phyloP scores from a whole-genome alignment of 169 alveolate genomes.

The Cryptosporidium sp. region DNA sequence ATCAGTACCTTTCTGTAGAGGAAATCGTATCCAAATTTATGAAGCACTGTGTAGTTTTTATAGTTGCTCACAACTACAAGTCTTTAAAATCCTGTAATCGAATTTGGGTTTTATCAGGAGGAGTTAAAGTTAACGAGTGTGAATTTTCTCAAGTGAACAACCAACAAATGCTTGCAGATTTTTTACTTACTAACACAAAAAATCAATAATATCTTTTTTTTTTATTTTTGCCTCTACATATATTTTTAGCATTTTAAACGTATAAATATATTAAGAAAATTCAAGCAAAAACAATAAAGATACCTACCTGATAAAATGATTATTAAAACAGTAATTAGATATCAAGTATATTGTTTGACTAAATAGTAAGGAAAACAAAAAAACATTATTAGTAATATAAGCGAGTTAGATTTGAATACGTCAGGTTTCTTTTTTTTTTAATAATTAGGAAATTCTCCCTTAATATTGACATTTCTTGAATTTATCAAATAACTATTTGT shows the following conservation, averaged over 20 bases:
- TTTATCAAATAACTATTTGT: no score
- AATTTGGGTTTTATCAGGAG: constrained; percentile 57
- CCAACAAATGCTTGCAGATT: constrained; percentile 42
- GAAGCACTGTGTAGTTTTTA: constrained; percentile 59
- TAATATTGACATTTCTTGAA: no score
- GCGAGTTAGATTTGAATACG: not conserved
- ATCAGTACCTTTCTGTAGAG: constrained; percentile 33
- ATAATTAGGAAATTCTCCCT: no score
- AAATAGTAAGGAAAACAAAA: no score
- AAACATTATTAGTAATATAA: no score
- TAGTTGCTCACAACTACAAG: constrained; percentile 59
- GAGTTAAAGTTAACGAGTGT: constrained; percentile 36
- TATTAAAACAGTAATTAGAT: no score
- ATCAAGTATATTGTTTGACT: no score
- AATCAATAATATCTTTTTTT: not conserved
- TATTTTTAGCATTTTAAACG: no score
- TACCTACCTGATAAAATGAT: no score
- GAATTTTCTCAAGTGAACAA: constrained; percentile 28
- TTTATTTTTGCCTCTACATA: no score
- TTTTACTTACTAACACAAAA: not conserved
- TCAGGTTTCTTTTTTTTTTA: not conserved
- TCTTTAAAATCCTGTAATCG: constrained; percentile 30
- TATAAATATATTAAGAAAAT: no score
- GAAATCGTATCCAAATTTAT: constrained; percentile 45
- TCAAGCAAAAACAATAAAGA: no score